Base-by-base conservation (phyloP, 306 rosid genomes). In the Sesbania bispinosa region DNA sequence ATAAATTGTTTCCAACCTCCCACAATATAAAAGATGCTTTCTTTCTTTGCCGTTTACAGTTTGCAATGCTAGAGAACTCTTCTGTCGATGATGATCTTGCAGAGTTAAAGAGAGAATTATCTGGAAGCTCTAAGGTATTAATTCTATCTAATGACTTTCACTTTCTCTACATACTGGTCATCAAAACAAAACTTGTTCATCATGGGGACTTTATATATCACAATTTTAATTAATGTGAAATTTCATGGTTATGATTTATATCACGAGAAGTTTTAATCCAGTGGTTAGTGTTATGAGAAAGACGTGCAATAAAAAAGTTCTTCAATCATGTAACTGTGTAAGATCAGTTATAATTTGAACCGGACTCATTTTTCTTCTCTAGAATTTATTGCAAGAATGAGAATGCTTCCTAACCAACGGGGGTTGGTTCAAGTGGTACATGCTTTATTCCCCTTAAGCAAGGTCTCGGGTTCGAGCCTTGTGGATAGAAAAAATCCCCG, bases 41-140 rank as follows among this genome's bases (percentile, higher is more conserved):
- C 13, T 33, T 35, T 8, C 62, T 30, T 3, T 63, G 26, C 14
- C 35, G 2, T 52, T 82, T 62, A 73, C 83, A 87, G 92, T 87
- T 87, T 82, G 92, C 92, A 39, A 21, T 87, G 84, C 71, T 87
- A 35, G 92, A 84, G 84, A 72, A 86, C 68, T 73, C 90, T 41
- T 88, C 90, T 1, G 85, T 88, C 6, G 90, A 88, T 4, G 93
- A 88, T 46, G 93, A 88, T 76, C 82, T 88, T 43, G 84, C 83
- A 14, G 57, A 51, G 69, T 77, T 88, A 80, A 85, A 83, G 78
- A 83, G 61, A 73, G 78, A 73, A 61, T 8, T 74, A 51, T 83
- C 81, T 33, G 84, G 84, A 42, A 80, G 84, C 86, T 74, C 88
- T 23, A 83, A 79, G 90, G 94, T 88, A 6, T 35, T 18, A 33